A percentile compares a stretch with the other conserved stretches of the same genome.
These are phyloP conservation scores for Tolypocladium nubicola DNA, from an alignment of 2,329 filamentous ascomycete genomes.

Conservation along the genomic window DNA sequence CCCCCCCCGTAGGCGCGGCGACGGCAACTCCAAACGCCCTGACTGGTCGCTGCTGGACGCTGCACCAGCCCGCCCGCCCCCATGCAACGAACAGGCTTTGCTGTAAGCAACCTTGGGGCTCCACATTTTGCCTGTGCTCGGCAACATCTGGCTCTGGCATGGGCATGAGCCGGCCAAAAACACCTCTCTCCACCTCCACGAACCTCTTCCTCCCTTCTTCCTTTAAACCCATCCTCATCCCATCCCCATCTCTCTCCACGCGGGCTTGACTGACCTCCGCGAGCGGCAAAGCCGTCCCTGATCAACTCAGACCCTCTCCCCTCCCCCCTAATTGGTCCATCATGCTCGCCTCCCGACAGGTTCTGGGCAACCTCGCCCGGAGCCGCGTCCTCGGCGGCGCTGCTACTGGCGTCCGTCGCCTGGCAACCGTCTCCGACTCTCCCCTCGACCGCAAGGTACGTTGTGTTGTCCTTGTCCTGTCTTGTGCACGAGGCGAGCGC, in stretches of 20 bases:
- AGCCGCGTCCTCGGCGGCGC: slow-evolving; percentile 42
- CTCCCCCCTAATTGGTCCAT: slow-evolving; percentile 27
- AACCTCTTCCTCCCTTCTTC: slow-evolving; percentile 3
- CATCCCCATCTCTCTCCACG: slow-evolving; percentile 3
- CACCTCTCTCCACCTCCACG: slow-evolving; percentile 14
- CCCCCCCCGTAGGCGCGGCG: background rate
- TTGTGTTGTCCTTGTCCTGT: background rate
- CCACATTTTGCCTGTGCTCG: slow-evolving; percentile 7
- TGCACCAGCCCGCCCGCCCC: background rate
- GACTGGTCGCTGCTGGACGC: background rate
- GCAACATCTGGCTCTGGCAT: slow-evolving; percentile 8
- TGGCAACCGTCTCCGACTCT: slow-evolving; percentile 80
- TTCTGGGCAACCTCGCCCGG: slow-evolving; percentile 55
- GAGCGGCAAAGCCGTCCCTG: slow-evolving; percentile 10
- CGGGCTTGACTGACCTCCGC: slow-evolving; percentile 7
- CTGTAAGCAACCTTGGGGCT: background rate
- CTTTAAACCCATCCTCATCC: slow-evolving; percentile 7
- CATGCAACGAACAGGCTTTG: background rate
- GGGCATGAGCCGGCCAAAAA: slow-evolving; percentile 10
- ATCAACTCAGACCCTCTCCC: slow-evolving; percentile 14
- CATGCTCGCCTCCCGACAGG: slow-evolving; percentile 64
- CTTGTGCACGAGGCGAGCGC: background rate
- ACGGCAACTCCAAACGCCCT: background rate
- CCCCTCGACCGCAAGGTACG: slow-evolving; percentile 81
- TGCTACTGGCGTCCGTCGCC: slow-evolving; percentile 54